A percentile compares a stretch with the other conserved stretches of the same genome.
Evolutionary conservation across 306 rosid genomes (phyloP).

Genomic region (Lablab purpureus): DNA sequence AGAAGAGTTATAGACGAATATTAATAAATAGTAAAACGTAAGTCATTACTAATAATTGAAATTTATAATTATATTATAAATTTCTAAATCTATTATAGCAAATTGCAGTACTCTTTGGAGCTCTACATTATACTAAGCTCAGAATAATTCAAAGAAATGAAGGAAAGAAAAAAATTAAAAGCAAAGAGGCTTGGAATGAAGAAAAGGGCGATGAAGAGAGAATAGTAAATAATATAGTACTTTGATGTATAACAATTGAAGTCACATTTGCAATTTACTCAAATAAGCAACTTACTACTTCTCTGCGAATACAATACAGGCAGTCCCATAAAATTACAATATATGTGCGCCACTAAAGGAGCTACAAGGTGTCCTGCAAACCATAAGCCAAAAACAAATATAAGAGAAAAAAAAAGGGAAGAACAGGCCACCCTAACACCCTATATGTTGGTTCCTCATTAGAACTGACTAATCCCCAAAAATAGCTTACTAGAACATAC

Average conservation of each 20-base stretch:
- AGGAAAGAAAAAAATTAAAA: not conserved
- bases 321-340: constrained; percentile 93
- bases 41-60: not conserved
- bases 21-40: not conserved
- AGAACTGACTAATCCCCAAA: constrained; percentile 27
- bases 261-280: constrained; percentile 8
- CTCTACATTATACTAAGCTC: constrained; percentile 2
- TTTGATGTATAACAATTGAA: not conserved
- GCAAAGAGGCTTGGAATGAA: not conserved
- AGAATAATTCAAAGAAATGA: constrained; percentile 27
- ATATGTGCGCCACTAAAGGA: constrained; percentile 81
- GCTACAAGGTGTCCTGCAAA: constrained; percentile 88
- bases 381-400: constrained; percentile 16
- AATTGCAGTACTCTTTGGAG: not conserved
- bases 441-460: not conserved
- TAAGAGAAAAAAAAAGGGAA: constrained; percentile 23
- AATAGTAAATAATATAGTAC: not conserved
- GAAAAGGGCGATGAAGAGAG: not conserved
- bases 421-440: not conserved
- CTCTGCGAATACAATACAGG: constrained; percentile 67
- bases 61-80: constrained; percentile 13
- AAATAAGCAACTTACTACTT: constrained; percentile 57
- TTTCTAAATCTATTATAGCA: constrained; percentile 6
- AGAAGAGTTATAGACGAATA: not conserved
- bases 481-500: constrained; percentile 19